Evolutionary conservation across 139 green algal species (phyloP), one percentile per base, ranked within the genome.

Genomic region (Closterium sp.): DNA sequence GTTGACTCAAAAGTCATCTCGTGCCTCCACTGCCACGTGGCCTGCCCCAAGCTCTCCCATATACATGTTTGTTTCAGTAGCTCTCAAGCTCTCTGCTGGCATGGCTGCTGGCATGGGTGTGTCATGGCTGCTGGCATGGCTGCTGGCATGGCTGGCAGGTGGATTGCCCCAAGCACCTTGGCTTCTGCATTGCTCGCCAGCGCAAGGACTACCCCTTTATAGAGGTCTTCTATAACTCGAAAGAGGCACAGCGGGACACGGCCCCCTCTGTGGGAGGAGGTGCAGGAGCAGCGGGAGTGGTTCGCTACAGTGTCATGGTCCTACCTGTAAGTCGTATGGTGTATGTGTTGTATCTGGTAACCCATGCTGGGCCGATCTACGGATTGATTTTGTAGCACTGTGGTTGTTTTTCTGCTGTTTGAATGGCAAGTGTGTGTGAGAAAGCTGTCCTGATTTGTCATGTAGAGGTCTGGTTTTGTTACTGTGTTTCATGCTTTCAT

Each of bases 111-210:
- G 2, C 38, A 45, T 45, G 38, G 38, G 32, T 38, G 3, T 2
- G 32, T 38, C 32, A 38, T 45, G 2, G 38, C 38, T 45, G 38
- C 38, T 9, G 38, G 38, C 38, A 45, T 45, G 38, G 38, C 38
- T 32, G 28, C 1, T 87, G 19, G 10, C 10, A 17, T 30, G 84
- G 19, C n/a, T 17, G n/a, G 28, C 87, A 89, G 85, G 90, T 92
- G 28, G 91, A 94, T 32, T 94, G 91, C 89, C 91, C 91, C 32
- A 94, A 94, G 91, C 94, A 94, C 89, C 91, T 90, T 10, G 91
- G 91, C 21, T 94, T 94, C 89, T 94, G 91, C 85, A 94, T 94
- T 31, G 42, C 91, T 27, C 79, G 91, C 5, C 89, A 94, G 89
- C 70, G 91, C 22, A 94, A 73, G 31, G 91, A 94, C 87, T 94